phyloP scores from a whole-genome alignment of 768 basidiomycete species.

The Cyathus striatus region DNA sequence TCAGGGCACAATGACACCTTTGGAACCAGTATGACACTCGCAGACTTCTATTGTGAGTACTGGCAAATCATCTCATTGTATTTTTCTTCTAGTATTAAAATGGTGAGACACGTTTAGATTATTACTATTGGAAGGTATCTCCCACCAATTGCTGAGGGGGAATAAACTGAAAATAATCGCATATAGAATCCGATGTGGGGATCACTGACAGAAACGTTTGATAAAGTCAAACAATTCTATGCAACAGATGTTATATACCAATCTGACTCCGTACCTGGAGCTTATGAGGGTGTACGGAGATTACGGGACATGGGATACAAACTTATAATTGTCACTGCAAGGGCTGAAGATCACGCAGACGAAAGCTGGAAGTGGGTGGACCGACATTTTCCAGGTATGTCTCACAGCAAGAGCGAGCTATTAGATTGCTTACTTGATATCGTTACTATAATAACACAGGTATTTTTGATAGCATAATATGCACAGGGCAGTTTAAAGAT shows the following conservation, averaged over 20 bases:
- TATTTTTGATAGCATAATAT: slow-evolving; percentile 57
- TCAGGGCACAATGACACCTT: slow-evolving; percentile 65
- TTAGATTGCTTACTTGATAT: neutral
- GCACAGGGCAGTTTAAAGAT: slow-evolving; percentile 68
- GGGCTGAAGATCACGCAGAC: slow-evolving; percentile 47
- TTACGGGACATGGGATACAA: slow-evolving; percentile 62
- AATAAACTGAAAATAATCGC: neutral
- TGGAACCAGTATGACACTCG: slow-evolving; percentile 49
- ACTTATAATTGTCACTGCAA: slow-evolving; percentile 74
- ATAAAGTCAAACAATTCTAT: slow-evolving; percentile 59
- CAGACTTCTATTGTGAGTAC: slow-evolving; percentile 57
- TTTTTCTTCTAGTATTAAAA: too few species aligned
- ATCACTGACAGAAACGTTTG: slow-evolving; percentile 46
- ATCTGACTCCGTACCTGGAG: slow-evolving; percentile 53
- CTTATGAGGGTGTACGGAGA: slow-evolving; percentile 48
- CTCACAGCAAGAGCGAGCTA: too few species aligned
- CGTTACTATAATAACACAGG: slow-evolving; percentile 18
- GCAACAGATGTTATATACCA: slow-evolving; percentile 40
- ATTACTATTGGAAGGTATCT: slow-evolving; percentile 70
- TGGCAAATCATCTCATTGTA: too few species aligned
- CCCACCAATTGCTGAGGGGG: slow-evolving; percentile 2
- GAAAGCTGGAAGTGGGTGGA: slow-evolving; percentile 66
- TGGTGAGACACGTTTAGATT: slow-evolving; percentile 52
- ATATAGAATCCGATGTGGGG: slow-evolving; percentile 60
- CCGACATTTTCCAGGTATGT: slow-evolving; percentile 55